A percentile compares a stretch with the other conserved stretches of the same genome.
Conservation (phyloP, 192 early-diverging fungal genomes). For the Neocallimastix lanati region DNA sequence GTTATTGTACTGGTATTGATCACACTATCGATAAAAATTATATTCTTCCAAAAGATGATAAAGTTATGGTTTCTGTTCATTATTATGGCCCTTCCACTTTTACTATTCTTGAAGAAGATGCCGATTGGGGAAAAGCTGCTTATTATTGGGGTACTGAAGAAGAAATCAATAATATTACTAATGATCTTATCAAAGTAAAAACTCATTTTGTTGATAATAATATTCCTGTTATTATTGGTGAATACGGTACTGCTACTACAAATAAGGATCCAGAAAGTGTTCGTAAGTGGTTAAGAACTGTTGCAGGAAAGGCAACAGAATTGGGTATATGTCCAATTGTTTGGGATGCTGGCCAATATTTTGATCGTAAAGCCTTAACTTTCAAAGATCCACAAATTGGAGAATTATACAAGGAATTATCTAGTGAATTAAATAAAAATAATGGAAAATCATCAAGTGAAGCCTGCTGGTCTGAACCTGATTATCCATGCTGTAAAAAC, state of each 20-base stretch:
- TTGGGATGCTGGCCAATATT: neutral
- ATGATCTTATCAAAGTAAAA: neutral
- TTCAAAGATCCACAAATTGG: neutral
- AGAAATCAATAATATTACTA: neutral
- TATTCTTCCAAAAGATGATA: neutral
- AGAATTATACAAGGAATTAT: neutral
- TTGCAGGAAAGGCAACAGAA: neutral
- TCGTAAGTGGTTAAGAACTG: neutral
- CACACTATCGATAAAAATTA: neutral
- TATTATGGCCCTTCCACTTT: neutral
- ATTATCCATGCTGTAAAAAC: neutral
- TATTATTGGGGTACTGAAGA: neutral
- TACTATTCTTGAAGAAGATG: neutral
- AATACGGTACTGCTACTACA: neutral
- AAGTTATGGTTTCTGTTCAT: neutral
- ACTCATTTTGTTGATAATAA: neutral
- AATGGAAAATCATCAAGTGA: neutral
- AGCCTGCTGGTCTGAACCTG: neutral
- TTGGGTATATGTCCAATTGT: neutral
- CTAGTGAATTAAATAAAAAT: neutral
- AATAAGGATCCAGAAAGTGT: neutral
- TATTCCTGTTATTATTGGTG: neutral
- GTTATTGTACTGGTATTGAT: neutral
- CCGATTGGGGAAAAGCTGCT: neutral
- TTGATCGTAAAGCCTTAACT: neutral